Evolutionary conservation across 2,329 filamentous ascomycete genomes (phyloP).

Genomic region (Aureobasidium subglaciale): DNA sequence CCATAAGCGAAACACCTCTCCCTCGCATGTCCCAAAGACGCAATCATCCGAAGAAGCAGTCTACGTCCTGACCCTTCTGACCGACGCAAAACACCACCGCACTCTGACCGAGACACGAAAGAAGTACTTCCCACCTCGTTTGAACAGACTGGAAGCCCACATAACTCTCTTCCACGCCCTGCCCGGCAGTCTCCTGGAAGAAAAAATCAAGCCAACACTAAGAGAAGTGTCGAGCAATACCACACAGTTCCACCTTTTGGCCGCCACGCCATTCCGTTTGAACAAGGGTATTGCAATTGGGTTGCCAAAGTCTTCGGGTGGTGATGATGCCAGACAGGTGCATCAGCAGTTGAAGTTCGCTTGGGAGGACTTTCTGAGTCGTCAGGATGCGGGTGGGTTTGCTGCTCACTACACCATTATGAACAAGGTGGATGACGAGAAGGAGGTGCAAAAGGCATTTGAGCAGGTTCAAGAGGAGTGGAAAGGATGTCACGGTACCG

Average conservation of each 20-base stretch:
- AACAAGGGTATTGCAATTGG: slow-evolving; percentile 36
- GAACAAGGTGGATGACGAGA: slow-evolving; percentile 40
- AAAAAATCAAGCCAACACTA: slow-evolving; percentile 29
- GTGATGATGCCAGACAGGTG: slow-evolving; percentile 27
- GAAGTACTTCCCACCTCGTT: slow-evolving; percentile 35
- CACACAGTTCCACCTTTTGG: slow-evolving; percentile 31
- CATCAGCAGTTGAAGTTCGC: slow-evolving; percentile 29
- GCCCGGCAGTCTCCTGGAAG: slow-evolving; percentile 33
- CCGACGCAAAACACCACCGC: slow-evolving; percentile 32
- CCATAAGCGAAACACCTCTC: slow-evolving; percentile 17
- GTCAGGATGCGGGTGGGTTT: slow-evolving; percentile 36
- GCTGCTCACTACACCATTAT: slow-evolving; percentile 40
- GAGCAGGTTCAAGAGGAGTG: slow-evolving; percentile 29
- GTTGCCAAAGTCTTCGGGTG: slow-evolving; percentile 27
- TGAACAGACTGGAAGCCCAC: slow-evolving; percentile 39
- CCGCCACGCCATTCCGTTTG: slow-evolving; percentile 34
- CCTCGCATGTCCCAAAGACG: slow-evolving; percentile 28
- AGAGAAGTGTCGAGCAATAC: slow-evolving; percentile 25
- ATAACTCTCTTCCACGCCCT: slow-evolving; percentile 41
- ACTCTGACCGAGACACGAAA: slow-evolving; percentile 35
- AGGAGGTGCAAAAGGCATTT: slow-evolving; percentile 31
- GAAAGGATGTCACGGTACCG: slow-evolving; percentile 29
- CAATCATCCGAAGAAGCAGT: slow-evolving; percentile 28
- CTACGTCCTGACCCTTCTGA: slow-evolving; percentile 38
- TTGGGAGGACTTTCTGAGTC: slow-evolving; percentile 35